These are phyloP conservation scores for Arachis stenosperma DNA, from an alignment of 306 rosid species.

Conservation along the genomic window DNA sequence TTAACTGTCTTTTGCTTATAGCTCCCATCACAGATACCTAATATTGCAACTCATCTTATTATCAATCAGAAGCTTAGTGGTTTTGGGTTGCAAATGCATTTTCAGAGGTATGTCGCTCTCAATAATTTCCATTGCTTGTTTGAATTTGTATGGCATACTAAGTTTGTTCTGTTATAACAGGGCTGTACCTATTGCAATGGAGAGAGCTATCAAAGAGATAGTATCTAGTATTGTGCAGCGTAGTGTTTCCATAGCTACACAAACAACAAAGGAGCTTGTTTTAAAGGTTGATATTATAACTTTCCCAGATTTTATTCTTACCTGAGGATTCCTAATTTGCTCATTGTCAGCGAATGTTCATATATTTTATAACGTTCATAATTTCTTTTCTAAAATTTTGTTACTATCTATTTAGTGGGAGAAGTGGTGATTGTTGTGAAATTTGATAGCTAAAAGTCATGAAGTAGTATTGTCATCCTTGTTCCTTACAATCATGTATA, in stretches of 20 bases:
- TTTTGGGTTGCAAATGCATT: conserved; percentile 79
- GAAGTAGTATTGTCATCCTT: not conserved
- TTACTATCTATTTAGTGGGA: conserved; percentile 11
- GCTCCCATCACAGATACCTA: conserved; percentile 79
- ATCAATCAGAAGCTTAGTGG: conserved; percentile 81
- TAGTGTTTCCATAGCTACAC: conserved; percentile 96
- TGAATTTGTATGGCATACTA: conserved; percentile 27
- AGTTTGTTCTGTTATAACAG: conserved; percentile 48
- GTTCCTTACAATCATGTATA: not conserved
- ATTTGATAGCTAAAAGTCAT: conserved; percentile 2
- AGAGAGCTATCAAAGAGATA: conserved; percentile 92
- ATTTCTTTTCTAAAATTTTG: not conserved
- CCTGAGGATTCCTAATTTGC: conserved; percentile 5
- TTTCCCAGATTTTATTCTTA: not conserved
- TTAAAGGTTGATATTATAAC: conserved; percentile 65
- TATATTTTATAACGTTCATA: not conserved
- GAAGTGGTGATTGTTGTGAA: conserved; percentile 13
- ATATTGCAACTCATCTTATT: conserved; percentile 78
- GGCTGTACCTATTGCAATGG: conserved; percentile 91
- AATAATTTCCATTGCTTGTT: conserved; percentile 24
- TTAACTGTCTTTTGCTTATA: conserved; percentile 43
- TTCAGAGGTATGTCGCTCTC: conserved; percentile 73
- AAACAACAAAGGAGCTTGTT: conserved; percentile 97
- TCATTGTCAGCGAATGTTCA: not conserved
- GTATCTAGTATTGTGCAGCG: conserved; percentile 91